Evolutionary conservation across 2,329 filamentous ascomycete genomes (phyloP).

Genomic region (Pyricularia pennisetigena): DNA sequence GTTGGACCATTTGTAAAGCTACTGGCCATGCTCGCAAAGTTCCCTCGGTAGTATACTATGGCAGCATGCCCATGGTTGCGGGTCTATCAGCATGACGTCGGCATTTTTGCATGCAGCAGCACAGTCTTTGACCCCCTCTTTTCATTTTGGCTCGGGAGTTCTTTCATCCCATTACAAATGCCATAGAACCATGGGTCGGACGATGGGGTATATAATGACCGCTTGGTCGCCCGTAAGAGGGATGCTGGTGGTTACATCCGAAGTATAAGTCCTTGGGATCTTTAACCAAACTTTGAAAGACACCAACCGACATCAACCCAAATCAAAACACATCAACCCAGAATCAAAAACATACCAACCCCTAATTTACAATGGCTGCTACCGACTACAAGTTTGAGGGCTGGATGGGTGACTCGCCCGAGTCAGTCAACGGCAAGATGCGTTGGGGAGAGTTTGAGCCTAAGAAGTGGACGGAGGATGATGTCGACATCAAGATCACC

Average conservation of each 20-base stretch:
- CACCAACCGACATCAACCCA: not conserved
- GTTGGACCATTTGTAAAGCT: not conserved
- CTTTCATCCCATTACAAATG: not conserved
- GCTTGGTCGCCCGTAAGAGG: not conserved
- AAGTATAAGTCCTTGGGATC: not conserved
- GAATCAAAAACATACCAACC: too few species aligned
- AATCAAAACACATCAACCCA: not conserved
- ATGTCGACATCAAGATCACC: conserved; percentile 55
- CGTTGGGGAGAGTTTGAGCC: conserved; percentile 46
- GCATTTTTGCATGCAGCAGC: not conserved
- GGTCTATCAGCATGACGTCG: not conserved
- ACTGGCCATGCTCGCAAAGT: not conserved
- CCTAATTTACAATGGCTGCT: conserved; percentile 15
- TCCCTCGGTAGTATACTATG: not conserved
- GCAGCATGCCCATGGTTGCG: not conserved
- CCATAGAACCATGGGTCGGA: not conserved
- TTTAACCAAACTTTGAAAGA: not conserved
- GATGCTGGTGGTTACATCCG: not conserved
- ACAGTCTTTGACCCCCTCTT: not conserved
- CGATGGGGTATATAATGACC: not conserved
- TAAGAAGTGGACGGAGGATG: conserved; percentile 56
- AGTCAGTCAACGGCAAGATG: conserved; percentile 39
- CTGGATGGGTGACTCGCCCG: conserved; percentile 34
- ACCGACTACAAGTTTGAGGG: conserved; percentile 38
- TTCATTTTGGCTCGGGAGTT: not conserved